Evolutionary conservation across 2,329 filamentous ascomycete genomes (phyloP).

Genomic region (Apiospora malaysiana): DNA sequence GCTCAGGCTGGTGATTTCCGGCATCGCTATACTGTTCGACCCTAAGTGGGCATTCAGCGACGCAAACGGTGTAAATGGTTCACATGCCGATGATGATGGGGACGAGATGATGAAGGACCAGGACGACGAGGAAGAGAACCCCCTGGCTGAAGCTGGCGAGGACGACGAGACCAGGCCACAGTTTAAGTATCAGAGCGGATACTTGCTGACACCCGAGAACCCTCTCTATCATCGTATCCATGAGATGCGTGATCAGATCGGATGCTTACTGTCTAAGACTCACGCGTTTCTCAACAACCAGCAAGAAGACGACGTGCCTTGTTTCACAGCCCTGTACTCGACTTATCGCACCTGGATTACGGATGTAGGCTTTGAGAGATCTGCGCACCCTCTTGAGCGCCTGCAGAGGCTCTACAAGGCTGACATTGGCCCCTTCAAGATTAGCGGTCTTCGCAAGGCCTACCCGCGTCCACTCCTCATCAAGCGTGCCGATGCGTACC

Average conservation of each 20-base stretch:
- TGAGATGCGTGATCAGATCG: conserved; percentile 78
- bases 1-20: conserved; percentile 86
- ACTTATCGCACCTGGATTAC: conserved; percentile 97
- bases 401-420: conserved; percentile 83
- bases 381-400: conserved; percentile 89
- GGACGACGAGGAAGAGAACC: conserved; percentile 60
- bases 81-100: conserved; percentile 47
- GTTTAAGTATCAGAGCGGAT: conserved; percentile 89
- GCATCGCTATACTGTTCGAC: conserved; percentile 89
- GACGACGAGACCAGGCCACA: conserved; percentile 85
- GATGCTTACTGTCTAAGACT: conserved; percentile 79
- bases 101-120: conserved; percentile 57
- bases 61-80: conserved; percentile 46
- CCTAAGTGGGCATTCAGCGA: conserved; percentile 71
- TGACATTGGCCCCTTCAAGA: conserved; percentile 91
- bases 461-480: conserved; percentile 94
- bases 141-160: conserved; percentile 69
- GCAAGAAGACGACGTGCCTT: conserved; percentile 94
- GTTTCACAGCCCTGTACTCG: conserved; percentile 90
- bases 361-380: conserved; percentile 94
- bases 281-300: conserved; percentile 83
- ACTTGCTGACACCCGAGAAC: conserved; percentile 69
- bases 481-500: conserved; percentile 91
- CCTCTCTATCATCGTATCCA: conserved; percentile 79
- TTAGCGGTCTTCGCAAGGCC: conserved; percentile 87